A percentile compares a stretch with the other conserved stretches of the same genome.
Evolutionary conservation across 2,329 filamentous ascomycete genomes (phyloP).

Genomic region (Ophiostoma australiae): DNA sequence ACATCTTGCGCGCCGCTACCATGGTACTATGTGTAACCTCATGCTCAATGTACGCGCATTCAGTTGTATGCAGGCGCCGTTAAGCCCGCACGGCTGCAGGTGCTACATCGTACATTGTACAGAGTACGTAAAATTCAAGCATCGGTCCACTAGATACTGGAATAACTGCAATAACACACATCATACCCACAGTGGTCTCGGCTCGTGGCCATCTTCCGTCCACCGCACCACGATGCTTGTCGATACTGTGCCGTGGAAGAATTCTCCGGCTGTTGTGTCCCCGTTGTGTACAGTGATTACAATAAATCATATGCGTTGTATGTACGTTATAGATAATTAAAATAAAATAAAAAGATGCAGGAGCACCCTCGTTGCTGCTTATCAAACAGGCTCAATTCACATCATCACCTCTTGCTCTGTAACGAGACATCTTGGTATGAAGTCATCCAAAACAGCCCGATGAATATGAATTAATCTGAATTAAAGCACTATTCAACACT

Average conservation of each 20-base stretch:
- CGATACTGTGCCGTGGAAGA: too few species aligned
- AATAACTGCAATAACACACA: neutral
- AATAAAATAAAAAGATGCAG: neutral
- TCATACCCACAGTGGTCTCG: slow-evolving; percentile 6
- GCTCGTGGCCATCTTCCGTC: neutral
- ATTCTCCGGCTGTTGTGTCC: too few species aligned
- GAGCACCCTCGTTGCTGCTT: neutral
- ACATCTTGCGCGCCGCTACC: too few species aligned
- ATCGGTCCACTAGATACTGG: neutral
- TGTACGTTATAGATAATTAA: too few species aligned
- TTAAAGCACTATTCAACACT: too few species aligned
- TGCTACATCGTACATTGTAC: neutral
- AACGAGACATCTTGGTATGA: too few species aligned
- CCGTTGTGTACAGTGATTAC: too few species aligned
- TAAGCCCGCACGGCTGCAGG: neutral
- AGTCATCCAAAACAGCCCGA: too few species aligned
- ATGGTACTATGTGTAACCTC: too few species aligned
- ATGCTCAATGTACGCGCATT: neutral
- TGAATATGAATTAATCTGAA: too few species aligned
- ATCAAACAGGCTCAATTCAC: neutral
- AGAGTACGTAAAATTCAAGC: neutral
- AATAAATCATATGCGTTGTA: too few species aligned
- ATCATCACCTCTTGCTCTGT: neutral
- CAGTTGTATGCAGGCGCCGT: neutral
- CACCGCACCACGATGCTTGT: too few species aligned